Base-by-base conservation (phyloP, 2,329 filamentous ascomycete genomes). In the Tolypocladium cylindrosporum region DNA sequence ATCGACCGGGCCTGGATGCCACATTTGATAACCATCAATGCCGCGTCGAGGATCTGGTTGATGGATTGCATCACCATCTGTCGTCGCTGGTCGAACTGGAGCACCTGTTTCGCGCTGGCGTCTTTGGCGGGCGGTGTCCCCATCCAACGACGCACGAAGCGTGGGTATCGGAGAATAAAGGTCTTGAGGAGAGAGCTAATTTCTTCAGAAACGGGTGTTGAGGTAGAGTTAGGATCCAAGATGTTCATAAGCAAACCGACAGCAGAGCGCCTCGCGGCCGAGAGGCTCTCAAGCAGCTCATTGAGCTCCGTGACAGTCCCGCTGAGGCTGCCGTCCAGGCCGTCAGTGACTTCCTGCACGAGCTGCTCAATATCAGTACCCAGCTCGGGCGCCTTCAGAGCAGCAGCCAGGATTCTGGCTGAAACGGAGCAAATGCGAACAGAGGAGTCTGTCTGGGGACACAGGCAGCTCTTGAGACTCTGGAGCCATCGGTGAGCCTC, bases 1-100 rank as follows among this genome's bases (percentile, higher is more conserved):
- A 79, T 69, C 14, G 71, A 70, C 8, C 71, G 72, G 27, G 77
- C 72, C 43, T 81, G 77, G 4, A 86, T 71, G 24, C 79, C 74
- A 0, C 72, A 67, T 62, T 84, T 87, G 39, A 80, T 68, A 8
- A 85, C 74, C 66, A 82, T 78, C 37, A 87, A 68, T 6, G 82
- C 76, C 4, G 82, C 84, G 58, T 88, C 84, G n/a, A 88, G 74
- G 1, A 82, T 76, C 58, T 80, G 77, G 2, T 76, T 74, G n/a
- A 83, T 75, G 2, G 78, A 77, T 61, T 80, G 79, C 37, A 76
- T 71, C 37, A 85, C 66, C 1, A 79, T 65, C 57, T 81, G 78
- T 41, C 81, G 78, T 42, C 84, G 76, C 61, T 87, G 82, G 61
- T 87, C 83, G 65, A 84, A 85, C 42, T 84, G 80, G 37, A 86